phyloP scores from a whole-genome alignment of 768 basidiomycete species.

The Lactarius evosmus region DNA sequence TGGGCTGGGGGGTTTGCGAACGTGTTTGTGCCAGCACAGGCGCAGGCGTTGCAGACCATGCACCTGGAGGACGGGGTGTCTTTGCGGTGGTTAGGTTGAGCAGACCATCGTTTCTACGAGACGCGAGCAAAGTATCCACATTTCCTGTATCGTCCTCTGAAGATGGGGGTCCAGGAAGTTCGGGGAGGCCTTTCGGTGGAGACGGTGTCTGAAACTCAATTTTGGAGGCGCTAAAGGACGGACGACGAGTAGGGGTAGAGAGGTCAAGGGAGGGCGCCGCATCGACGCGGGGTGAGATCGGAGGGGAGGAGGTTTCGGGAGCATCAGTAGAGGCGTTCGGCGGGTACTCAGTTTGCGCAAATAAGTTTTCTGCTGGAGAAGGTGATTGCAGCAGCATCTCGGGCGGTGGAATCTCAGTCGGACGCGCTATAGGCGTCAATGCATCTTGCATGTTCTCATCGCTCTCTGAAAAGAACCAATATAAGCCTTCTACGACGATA shows the following conservation, averaged over 20 bases:
- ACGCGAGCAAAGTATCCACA: slow-evolving; percentile 32
- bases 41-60: slow-evolving; percentile 43
- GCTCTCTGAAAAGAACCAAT: slow-evolving; percentile 34
- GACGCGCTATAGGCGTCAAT: slow-evolving; percentile 20
- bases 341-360: background rate
- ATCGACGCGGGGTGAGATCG: slow-evolving; percentile 27
- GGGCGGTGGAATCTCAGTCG: slow-evolving; percentile 20
- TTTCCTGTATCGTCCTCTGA: slow-evolving; percentile 45
- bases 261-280: slow-evolving; percentile 31
- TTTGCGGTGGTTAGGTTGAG: slow-evolving; percentile 38
- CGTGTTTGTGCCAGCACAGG: slow-evolving; percentile 29
- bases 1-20: slow-evolving; percentile 23
- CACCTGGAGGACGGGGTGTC: slow-evolving; percentile 47
- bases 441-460: slow-evolving; percentile 35
- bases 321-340: background rate
- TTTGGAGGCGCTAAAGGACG: slow-evolving; percentile 42
- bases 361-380: slow-evolving; percentile 22
- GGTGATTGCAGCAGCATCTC: slow-evolving; percentile 35
- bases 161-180: slow-evolving; percentile 62
- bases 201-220: slow-evolving; percentile 60
- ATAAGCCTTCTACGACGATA: slow-evolving; percentile 26
- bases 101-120: slow-evolving; percentile 26
- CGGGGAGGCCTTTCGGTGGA: slow-evolving; percentile 58
- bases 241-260: slow-evolving; percentile 48
- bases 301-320: background rate